Evolutionary conservation across 78 protist genomes (phyloP), one percentile per base, ranked within the genome.

Genomic region (Anaeramoeba ignava): DNA sequence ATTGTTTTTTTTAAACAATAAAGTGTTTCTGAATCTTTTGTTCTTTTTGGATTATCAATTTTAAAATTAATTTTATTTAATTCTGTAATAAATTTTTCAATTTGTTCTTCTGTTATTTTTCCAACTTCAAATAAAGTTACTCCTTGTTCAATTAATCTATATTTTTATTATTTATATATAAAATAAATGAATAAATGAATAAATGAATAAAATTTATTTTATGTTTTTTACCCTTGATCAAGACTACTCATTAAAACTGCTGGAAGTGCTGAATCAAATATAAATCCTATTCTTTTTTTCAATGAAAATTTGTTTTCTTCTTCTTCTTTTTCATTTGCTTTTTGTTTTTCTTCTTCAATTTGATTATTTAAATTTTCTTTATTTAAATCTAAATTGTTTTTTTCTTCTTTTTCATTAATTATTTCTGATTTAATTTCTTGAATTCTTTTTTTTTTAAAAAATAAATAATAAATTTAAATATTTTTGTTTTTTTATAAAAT

Each of bases 201-300:
- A 17, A 27, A 17, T 54, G 8, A 27, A 8, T 17, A 8, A 54
- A n/a, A n/a, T n/a, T n/a, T 54, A n/a, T n/a, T n/a, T n/a, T n/a
- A n/a, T n/a, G n/a, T n/a, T n/a, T n/a, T n/a, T n/a, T n/a, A n/a
- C n/a, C n/a, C n/a, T n/a, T n/a, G n/a, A n/a, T n/a, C n/a, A n/a
- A n/a, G n/a, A n/a, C n/a, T n/a, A n/a, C n/a, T n/a, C 73, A 54
- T 54, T 54, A 54, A 54, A 54, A 54, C 8, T 17, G 73, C 73
- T 17, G 17, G 17, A 27, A 54, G 17, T 27, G 73, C 8, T 54
- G 73, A 54, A 54, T 54, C 73, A 54, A 54, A 54, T 27, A 54
- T 54, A 54, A 54, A 54, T 54, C 36, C 73, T 54, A 54, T 54
- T 54, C 73, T 54, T 54, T 54, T 54, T 54, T 54, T n/a, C n/a